These are phyloP conservation scores for Corrigiola litoralis DNA, from an alignment of 179 eudicot genomes.

Conservation along the genomic window DNA sequence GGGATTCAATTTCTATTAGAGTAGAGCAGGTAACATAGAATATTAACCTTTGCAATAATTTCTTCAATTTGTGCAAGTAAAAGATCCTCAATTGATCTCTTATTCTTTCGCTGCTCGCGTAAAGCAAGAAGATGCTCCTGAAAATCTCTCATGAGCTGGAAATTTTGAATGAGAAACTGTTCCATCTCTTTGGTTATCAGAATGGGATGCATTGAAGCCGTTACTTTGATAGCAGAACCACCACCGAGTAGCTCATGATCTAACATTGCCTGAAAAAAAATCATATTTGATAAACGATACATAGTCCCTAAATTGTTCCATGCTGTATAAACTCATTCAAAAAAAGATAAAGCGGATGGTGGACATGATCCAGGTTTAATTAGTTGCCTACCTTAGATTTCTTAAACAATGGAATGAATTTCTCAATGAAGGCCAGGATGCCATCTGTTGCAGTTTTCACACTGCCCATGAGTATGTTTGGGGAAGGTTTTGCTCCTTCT, in stretches of 20 bases:
- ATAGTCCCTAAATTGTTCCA: not conserved
- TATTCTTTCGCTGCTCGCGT: slow-evolving; percentile 27
- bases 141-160: slow-evolving; percentile 53
- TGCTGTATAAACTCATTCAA: not conserved
- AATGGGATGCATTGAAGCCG: slow-evolving; percentile 37
- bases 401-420: slow-evolving; percentile 47
- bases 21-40: not conserved
- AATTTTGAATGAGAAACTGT: slow-evolving; percentile 47
- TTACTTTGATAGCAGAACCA: slow-evolving; percentile 30
- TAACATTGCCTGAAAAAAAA: slow-evolving; percentile 51
- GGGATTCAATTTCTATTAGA: not conserved
- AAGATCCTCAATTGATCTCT: slow-evolving; percentile 45
- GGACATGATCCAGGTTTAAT: not conserved
- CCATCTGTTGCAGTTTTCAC: slow-evolving; percentile 35
- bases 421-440: slow-evolving; percentile 44
- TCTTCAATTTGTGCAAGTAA: slow-evolving; percentile 54
- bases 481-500: no score
- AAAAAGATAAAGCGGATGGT: not conserved
- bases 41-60: slow-evolving; percentile 53
- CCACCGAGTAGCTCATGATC: slow-evolving; percentile 65
- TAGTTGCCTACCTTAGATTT: slow-evolving; percentile 65
- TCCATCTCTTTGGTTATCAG: slow-evolving; percentile 64
- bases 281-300: not conserved
- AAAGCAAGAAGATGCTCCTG: slow-evolving; percentile 45
- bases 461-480: no score